Evolutionary conservation across 148 eudicot species (phyloP).

Genomic region (Suaeda aralocaspica): DNA sequence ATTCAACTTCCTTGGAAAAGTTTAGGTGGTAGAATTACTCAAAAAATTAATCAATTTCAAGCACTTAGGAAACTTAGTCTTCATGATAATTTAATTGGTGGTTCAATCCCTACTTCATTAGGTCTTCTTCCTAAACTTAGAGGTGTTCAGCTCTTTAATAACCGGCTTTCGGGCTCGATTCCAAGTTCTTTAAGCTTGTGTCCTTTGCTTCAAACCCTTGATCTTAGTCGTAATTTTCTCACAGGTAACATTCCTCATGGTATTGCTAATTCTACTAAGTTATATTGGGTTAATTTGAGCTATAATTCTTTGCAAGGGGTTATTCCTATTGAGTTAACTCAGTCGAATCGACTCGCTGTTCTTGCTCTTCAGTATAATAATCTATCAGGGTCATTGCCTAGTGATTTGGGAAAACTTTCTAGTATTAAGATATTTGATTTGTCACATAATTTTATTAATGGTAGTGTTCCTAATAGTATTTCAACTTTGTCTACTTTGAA

Average conservation of each 20-base stretch:
- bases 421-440: conserved; percentile 49
- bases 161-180: conserved; percentile 59
- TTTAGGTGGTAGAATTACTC: conserved; percentile 54
- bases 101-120: conserved; percentile 56
- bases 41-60: conserved; percentile 59
- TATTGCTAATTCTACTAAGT: conserved; percentile 51
- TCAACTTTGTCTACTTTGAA: conserved; percentile 43
- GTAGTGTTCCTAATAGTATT: conserved; percentile 49
- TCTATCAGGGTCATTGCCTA: conserved; percentile 50
- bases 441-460: conserved; percentile 52
- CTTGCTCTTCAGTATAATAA: conserved; percentile 55
- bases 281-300: conserved; percentile 69
- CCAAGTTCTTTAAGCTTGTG: conserved; percentile 60
- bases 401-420: conserved; percentile 42
- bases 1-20: conserved; percentile 84
- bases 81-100: conserved; percentile 64
- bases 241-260: conserved; percentile 53
- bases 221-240: conserved; percentile 53
- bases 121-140: conserved; percentile 69
- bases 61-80: conserved; percentile 79
- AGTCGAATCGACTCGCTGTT: conserved; percentile 41
- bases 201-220: conserved; percentile 63
- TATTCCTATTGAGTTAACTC: conserved; percentile 45
- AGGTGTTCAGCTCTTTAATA: conserved; percentile 74
- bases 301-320: conserved; percentile 57